Evolutionary conservation across 805 yeast species (phyloP).

Genomic region (Kodamaea fukazawae): DNA sequence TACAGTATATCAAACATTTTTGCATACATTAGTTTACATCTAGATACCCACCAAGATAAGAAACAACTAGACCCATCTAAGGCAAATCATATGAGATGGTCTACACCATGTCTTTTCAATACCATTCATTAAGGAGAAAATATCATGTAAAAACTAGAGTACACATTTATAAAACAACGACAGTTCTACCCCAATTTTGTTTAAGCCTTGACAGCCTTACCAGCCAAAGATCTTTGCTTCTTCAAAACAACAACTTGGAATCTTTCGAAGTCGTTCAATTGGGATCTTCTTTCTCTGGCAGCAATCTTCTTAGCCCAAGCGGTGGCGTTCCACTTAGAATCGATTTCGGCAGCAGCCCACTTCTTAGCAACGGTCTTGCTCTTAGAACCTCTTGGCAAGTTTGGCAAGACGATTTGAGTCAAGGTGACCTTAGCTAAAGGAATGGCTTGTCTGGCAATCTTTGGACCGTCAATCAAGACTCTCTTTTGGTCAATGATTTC

Average conservation of each 20-base stretch:
- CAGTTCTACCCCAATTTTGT: not conserved
- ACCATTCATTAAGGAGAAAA: constrained; percentile 7
- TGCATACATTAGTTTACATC: too few relatives aligned
- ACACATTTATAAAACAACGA: constrained; percentile 5
- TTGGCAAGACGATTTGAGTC: constrained; percentile 85
- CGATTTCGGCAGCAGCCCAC: constrained; percentile 88
- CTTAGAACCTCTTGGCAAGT: constrained; percentile 93
- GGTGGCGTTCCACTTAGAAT: constrained; percentile 87
- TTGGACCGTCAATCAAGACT: constrained; percentile 97
- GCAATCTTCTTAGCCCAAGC: constrained; percentile 99
- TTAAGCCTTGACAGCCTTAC: constrained; percentile 93
- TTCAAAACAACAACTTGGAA: constrained; percentile 97
- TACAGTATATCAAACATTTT: too few relatives aligned
- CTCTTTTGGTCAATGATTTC: constrained; percentile 99
- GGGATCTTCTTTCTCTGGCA: constrained; percentile 88
- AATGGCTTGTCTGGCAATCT: constrained; percentile 90
- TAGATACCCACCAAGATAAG: too few relatives aligned
- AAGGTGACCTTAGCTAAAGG: constrained; percentile 83
- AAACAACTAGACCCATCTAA: too few relatives aligned
- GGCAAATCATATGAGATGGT: too few relatives aligned
- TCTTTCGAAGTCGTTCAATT: constrained; percentile 96
- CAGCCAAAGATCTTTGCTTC: constrained; percentile 95
- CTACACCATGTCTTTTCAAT: constrained; percentile 1
- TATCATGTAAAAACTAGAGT: constrained; percentile 7
- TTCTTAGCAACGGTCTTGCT: constrained; percentile 82